Evolutionary conservation across 345 rosid genomes (phyloP).

Genomic region (Limnanthes douglasii): DNA sequence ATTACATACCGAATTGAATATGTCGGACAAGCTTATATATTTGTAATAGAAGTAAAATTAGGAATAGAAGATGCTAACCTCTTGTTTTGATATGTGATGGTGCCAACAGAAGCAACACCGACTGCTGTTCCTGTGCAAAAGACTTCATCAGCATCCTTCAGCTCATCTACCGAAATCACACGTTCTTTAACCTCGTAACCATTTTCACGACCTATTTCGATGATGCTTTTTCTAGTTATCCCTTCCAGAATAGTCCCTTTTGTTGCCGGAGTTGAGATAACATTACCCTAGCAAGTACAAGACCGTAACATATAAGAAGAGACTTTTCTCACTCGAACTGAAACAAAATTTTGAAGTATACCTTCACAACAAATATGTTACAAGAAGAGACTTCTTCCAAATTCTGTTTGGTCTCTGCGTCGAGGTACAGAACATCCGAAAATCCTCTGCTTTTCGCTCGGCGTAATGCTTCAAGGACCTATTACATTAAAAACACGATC

Average conservation of each 20-base stretch:
- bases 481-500: neutral
- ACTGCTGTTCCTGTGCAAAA: conserved; percentile 81
- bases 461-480: conserved; percentile 52
- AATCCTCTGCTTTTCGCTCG: conserved; percentile 68
- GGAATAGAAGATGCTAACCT: conserved; percentile 18
- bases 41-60: neutral
- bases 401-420: conserved; percentile 37
- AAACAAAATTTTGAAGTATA: neutral
- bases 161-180: conserved; percentile 31
- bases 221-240: conserved; percentile 56
- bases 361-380: conserved; percentile 77
- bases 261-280: conserved; percentile 59
- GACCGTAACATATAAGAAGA: neutral
- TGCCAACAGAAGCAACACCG: conserved; percentile 54
- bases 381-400: conserved; percentile 84
- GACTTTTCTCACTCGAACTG: neutral
- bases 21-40: neutral
- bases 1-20: neutral
- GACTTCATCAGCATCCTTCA: conserved; percentile 49
- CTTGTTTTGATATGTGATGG: conserved; percentile 35
- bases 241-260: conserved; percentile 72
- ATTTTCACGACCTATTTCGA: conserved; percentile 51
- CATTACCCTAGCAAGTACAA: conserved; percentile 25
- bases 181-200: conserved; percentile 75
- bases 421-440: conserved; percentile 82